These are phyloP conservation scores for Bidens hawaiensis DNA, from an alignment of 140 eudicot species.

Conservation along the genomic window DNA sequence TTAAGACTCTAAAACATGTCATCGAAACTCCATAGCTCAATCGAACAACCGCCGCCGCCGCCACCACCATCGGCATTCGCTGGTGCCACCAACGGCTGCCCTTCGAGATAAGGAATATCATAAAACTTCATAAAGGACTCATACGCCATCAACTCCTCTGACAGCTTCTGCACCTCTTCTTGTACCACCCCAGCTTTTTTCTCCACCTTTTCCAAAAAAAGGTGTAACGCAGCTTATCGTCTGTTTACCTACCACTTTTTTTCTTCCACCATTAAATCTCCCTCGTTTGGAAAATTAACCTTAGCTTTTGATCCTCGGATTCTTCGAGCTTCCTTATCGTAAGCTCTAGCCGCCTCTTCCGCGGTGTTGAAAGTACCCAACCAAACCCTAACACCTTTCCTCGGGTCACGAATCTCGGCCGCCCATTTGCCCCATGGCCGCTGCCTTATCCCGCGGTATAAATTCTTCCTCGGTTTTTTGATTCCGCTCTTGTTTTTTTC, in stretches of 20 bases:
- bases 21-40: slow-evolving; percentile 86
- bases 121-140: slow-evolving; percentile 82
- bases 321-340: slow-evolving; percentile 79
- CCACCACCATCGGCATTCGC: slow-evolving; percentile 33
- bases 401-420: slow-evolving; percentile 95
- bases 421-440: slow-evolving; percentile 99
- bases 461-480: slow-evolving; percentile 69
- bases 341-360: slow-evolving; percentile 94
- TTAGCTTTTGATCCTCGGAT: slow-evolving; percentile 90
- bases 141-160: slow-evolving; percentile 77
- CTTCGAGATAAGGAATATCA: slow-evolving; percentile 81
- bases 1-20: slow-evolving; percentile 25
- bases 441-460: slow-evolving; percentile 90
- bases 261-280: too few species aligned
- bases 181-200: slow-evolving; percentile 9
- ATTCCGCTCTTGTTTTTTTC: slow-evolving; percentile 20
- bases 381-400: slow-evolving; percentile 96
- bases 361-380: slow-evolving; percentile 88
- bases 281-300: slow-evolving; percentile 87
- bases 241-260: too few species aligned
- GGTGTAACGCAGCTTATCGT: too few species aligned
- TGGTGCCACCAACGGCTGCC: slow-evolving; percentile 38
- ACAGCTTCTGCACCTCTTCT: slow-evolving; percentile 59
- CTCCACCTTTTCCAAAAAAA: slow-evolving; percentile 20
- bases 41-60: slow-evolving; percentile 39